These are phyloP conservation scores for Starmerella ratchasimensis DNA, from an alignment of 805 yeast species.

Conservation along the genomic window DNA sequence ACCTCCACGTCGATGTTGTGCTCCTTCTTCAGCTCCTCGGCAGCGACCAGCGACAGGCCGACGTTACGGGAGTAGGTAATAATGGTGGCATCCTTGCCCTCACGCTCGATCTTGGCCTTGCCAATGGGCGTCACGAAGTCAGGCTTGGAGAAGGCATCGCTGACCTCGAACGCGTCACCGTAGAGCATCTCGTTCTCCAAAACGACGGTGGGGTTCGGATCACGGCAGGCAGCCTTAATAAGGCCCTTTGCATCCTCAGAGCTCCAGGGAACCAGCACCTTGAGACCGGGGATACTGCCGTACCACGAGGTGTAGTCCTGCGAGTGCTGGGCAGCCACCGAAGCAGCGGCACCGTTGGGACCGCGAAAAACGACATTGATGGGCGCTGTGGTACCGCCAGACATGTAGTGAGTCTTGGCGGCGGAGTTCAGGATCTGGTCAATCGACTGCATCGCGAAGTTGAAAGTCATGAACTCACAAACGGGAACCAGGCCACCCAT, in stretches of 20 bases:
- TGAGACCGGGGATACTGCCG: slow-evolving; percentile 94
- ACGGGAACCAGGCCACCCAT: slow-evolving; percentile 91
- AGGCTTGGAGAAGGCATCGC: slow-evolving; percentile 76
- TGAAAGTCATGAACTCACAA: slow-evolving; percentile 97
- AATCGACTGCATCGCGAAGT: slow-evolving; percentile 99
- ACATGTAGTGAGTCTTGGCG: slow-evolving; percentile 97
- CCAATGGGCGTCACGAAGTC: slow-evolving; percentile 91
- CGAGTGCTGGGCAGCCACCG: slow-evolving; percentile 99
- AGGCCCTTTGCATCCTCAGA: slow-evolving; percentile 95
- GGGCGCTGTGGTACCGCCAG: slow-evolving; percentile 88
- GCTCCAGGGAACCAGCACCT: slow-evolving; percentile 88
- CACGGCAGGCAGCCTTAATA: slow-evolving; percentile 91
- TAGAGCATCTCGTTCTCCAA: slow-evolving; percentile 92
- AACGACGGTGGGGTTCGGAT: slow-evolving; percentile 94
- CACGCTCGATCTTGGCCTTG: slow-evolving; percentile 87
- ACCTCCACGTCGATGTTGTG: slow-evolving; percentile 87
- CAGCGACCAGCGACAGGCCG: slow-evolving; percentile 74
- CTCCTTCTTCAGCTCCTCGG: slow-evolving; percentile 69
- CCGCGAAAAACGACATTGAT: slow-evolving; percentile 98
- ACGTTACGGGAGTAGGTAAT: slow-evolving; percentile 90
- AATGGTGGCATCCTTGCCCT: slow-evolving; percentile 80
- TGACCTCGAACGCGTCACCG: slow-evolving; percentile 79
- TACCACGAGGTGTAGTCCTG: slow-evolving; percentile 98
- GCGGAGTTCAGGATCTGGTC: slow-evolving; percentile 98
- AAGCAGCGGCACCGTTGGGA: slow-evolving; percentile 99